Conservation (phyloP, 768 basidiomycete species). For the Auricularia sp. region DNA sequence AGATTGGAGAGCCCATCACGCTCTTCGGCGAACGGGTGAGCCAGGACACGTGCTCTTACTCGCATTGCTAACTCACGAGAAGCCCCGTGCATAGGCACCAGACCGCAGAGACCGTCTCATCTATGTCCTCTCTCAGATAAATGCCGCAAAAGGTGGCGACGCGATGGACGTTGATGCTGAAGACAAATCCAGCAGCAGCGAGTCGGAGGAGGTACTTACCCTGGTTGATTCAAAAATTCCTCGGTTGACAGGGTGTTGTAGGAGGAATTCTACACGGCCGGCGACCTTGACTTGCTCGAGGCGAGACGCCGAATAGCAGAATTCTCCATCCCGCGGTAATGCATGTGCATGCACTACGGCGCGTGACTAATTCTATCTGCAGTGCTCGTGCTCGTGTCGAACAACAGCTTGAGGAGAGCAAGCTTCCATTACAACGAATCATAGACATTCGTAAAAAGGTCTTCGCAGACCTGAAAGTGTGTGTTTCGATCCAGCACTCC, state of each 20-base stretch:
- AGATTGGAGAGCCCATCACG: constrained; percentile 94
- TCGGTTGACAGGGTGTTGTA: constrained; percentile 6
- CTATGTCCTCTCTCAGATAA: constrained; percentile 89
- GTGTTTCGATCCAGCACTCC: constrained; percentile 11
- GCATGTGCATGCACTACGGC: constrained; percentile 32
- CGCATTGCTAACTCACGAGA: constrained; percentile 9
- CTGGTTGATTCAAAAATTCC: background rate
- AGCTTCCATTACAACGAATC: constrained; percentile 74
- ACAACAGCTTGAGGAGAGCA: constrained; percentile 85
- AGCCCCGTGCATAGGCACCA: constrained; percentile 53
- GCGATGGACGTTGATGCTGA: constrained; percentile 52
- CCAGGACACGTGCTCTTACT: constrained; percentile 13
- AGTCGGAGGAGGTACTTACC: constrained; percentile 52
- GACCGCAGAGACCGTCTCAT: constrained; percentile 93
- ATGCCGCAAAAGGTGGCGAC: constrained; percentile 77
- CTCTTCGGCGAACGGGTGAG: constrained; percentile 94
- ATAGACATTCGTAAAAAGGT: constrained; percentile 90
- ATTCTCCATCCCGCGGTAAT: constrained; percentile 91
- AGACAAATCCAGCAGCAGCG: constrained; percentile 58
- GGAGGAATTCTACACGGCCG: constrained; percentile 93
- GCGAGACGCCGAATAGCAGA: constrained; percentile 81
- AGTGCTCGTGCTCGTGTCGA: constrained; percentile 94
- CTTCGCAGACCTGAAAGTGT: constrained; percentile 81
- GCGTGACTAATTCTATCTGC: constrained; percentile 26
- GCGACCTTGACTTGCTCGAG: constrained; percentile 76